phyloP scores from a whole-genome alignment of 495 filamentous ascomycete genomes.

The Bombardia bombarda region DNA sequence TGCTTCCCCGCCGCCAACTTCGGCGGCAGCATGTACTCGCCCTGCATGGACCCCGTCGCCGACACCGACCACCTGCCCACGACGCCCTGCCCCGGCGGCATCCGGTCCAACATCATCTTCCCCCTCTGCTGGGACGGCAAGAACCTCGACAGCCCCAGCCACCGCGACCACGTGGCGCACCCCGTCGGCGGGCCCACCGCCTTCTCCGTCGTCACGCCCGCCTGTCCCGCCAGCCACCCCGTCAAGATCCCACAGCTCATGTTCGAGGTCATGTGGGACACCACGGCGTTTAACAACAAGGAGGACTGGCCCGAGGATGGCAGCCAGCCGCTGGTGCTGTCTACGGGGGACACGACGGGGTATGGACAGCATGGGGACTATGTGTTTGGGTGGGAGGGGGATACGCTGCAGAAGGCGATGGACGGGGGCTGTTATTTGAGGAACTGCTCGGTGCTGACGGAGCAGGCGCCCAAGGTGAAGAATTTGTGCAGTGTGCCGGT shows the following conservation, averaged over 20 bases:
- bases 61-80: slow-evolving; percentile 21
- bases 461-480: slow-evolving; percentile 19
- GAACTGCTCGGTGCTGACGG: slow-evolving; percentile 23
- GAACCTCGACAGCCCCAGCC: slow-evolving; percentile 28
- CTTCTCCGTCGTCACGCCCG: slow-evolving; percentile 15
- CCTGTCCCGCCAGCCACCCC: slow-evolving; percentile 31
- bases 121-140: slow-evolving; percentile 30
- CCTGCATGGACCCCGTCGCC: slow-evolving; percentile 19
- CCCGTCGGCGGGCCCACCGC: slow-evolving; percentile 15
- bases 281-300: slow-evolving; percentile 29
- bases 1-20: slow-evolving; percentile 26
- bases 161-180: slow-evolving; percentile 27
- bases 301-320: slow-evolving; percentile 34
- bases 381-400: slow-evolving; percentile 36
- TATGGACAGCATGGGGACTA: slow-evolving; percentile 38
- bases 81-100: slow-evolving; percentile 23
- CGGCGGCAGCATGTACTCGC: slow-evolving; percentile 22
- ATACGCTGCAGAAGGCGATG: slow-evolving; percentile 35
- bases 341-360: slow-evolving; percentile 32
- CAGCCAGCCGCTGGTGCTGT: slow-evolving; percentile 32
- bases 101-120: slow-evolving; percentile 33
- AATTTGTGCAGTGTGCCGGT: slow-evolving; percentile 28
- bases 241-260: slow-evolving; percentile 33
- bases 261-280: slow-evolving; percentile 29
- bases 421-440: slow-evolving; percentile 29